A percentile compares a stretch with the other conserved stretches of the same genome.
These are phyloP conservation scores for Candida dubliniensis DNA, from an alignment of 1,139 yeast genomes.

Conservation along the genomic window DNA sequence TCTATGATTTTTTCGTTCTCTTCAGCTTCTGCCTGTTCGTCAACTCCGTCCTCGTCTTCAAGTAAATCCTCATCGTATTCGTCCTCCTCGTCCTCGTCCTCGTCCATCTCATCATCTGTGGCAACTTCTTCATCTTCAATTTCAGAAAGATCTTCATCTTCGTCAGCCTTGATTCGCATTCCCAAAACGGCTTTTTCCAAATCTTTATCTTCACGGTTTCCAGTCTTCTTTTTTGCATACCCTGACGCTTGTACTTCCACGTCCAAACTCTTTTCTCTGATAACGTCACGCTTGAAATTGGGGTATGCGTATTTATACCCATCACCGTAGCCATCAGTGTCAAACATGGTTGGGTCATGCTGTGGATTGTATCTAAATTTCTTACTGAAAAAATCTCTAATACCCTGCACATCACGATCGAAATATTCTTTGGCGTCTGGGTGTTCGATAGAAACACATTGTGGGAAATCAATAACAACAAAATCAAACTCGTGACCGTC, in stretches of 20 bases:
- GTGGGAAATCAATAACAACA: conserved; percentile 96
- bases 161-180: conserved; percentile 49
- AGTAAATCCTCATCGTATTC: conserved; percentile 29
- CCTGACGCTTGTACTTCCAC: conserved; percentile 91
- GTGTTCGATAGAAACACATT: conserved; percentile 92
- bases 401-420: conserved; percentile 89
- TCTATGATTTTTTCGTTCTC: conserved; percentile 74
- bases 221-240: conserved; percentile 66
- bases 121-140: conserved; percentile 30
- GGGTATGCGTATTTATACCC: conserved; percentile 82
- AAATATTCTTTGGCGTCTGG: conserved; percentile 84
- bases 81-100: conserved; percentile 26
- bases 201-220: conserved; percentile 52
- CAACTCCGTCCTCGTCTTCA: conserved; percentile 28
- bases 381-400: conserved; percentile 75
- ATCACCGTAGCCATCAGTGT: conserved; percentile 76
- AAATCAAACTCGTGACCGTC: conserved; percentile 59
- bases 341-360: conserved; percentile 65
- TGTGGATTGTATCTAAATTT: conserved; percentile 74
- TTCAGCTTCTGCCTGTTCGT: conserved; percentile 40
- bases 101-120: conserved; percentile 32
- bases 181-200: conserved; percentile 72
- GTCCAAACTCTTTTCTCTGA: conserved; percentile 70
- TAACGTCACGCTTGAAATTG: conserved; percentile 70
- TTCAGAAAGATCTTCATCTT: conserved; percentile 32